These are phyloP conservation scores for Fusarium sp. DNA, from an alignment of 2,329 filamentous ascomycete species.

Conservation along the genomic window DNA sequence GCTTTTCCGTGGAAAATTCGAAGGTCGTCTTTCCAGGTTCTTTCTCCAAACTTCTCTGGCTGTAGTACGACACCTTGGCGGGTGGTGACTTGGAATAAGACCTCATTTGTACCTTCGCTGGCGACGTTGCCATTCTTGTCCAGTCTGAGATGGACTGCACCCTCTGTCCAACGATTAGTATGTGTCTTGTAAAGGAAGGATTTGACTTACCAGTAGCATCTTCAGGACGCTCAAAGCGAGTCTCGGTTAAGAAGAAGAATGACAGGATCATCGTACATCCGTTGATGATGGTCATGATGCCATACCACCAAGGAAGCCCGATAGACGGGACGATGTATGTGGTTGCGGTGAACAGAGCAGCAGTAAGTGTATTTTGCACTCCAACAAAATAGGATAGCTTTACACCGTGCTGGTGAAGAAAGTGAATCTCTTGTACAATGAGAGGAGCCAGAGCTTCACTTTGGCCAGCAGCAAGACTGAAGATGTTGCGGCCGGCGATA, in stretches of 20 bases:
- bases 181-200: fast-evolving
- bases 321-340: conserved; percentile 13
- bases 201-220: conserved; percentile 2
- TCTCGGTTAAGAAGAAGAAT: conserved; percentile 6
- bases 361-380: conserved; percentile 9
- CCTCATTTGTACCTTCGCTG: not conserved
- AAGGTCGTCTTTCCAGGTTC: conserved; percentile 1
- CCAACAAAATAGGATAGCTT: conserved; percentile 20
- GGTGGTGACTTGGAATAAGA: conserved; percentile 15
- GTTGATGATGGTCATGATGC: conserved; percentile 14
- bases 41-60: conserved; percentile 5
- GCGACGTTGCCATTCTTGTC: conserved; percentile 8
- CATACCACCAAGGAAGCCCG: conserved; percentile 17
- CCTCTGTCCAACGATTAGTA: not conserved
- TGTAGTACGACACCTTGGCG: conserved; percentile 11
- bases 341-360: not conserved
- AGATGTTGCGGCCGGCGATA: not conserved
- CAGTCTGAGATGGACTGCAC: not conserved
- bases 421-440: conserved; percentile 16
- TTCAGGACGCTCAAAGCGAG: conserved; percentile 11
- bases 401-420: not conserved
- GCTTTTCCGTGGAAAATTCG: conserved; percentile 1
- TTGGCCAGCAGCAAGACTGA: conserved; percentile 17
- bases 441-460: conserved; percentile 13
- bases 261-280: not conserved